Conservation (phyloP, 306 rosid species). For the Gillenia trifoliata region DNA sequence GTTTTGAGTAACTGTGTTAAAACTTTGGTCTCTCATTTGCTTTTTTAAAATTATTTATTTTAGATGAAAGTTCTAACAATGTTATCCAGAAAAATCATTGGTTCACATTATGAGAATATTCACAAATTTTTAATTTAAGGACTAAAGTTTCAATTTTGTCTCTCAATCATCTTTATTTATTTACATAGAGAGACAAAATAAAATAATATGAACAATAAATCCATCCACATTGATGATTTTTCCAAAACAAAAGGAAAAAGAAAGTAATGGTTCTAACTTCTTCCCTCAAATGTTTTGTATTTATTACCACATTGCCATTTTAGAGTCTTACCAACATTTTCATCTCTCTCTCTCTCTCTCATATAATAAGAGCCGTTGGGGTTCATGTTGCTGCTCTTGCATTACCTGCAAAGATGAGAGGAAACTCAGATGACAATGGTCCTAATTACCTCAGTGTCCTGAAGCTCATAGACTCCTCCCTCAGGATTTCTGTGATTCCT, state of each 20-base stretch:
- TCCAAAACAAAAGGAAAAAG: background rate
- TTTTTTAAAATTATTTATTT: too few relatives aligned
- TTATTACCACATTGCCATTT: background rate
- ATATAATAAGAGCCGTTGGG: background rate
- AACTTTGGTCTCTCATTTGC: too few relatives aligned
- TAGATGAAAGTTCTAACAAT: too few relatives aligned
- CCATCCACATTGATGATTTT: background rate
- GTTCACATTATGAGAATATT: too few relatives aligned
- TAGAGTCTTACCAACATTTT: background rate
- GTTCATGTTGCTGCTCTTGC: background rate
- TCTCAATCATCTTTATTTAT: background rate
- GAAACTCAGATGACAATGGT: conserved; percentile 16
- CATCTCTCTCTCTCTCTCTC: background rate
- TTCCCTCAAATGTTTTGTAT: background rate
- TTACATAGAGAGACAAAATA: background rate
- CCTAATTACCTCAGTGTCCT: conserved; percentile 26
- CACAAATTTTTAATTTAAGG: too few relatives aligned
- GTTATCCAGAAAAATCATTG: too few relatives aligned
- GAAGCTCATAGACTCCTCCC: conserved; percentile 49
- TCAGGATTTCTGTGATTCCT: conserved; percentile 60
- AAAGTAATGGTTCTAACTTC: background rate
- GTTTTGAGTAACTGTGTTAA: background rate
- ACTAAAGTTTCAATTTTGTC: background rate
- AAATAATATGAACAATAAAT: background rate
- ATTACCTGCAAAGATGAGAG: conserved; percentile 27